phyloP scores from a whole-genome alignment of 768 basidiomycete genomes.

The Cyclocybe cylindracea region DNA sequence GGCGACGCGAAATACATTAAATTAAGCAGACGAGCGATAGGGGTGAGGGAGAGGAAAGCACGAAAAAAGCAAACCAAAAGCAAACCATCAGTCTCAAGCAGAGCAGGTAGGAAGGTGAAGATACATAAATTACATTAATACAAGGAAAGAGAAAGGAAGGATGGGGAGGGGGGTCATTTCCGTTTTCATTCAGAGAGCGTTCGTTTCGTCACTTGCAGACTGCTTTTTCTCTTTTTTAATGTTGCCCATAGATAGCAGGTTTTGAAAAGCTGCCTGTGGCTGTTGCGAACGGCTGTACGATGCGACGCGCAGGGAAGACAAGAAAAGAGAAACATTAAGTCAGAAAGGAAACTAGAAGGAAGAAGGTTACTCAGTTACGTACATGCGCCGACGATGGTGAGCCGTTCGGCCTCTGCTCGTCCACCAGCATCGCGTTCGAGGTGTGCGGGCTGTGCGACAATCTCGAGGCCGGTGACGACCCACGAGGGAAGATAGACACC shows the following conservation, averaged over 20 bases:
- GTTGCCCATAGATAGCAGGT: slow-evolving; percentile 26
- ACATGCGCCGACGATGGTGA: slow-evolving; percentile 20
- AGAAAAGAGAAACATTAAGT: neutral
- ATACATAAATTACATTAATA: neutral
- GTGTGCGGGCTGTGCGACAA: slow-evolving; percentile 17
- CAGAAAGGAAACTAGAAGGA: neutral
- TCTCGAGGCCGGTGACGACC: slow-evolving; percentile 23
- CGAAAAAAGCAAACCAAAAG: no score
- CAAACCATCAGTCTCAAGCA: no score
- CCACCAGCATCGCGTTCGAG: slow-evolving; percentile 28
- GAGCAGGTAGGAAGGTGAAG: no score
- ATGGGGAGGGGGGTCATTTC: neutral
- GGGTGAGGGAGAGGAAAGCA: no score
- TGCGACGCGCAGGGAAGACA: neutral
- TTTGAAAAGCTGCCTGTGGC: slow-evolving; percentile 21
- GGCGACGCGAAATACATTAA: no score
- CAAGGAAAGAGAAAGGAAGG: neutral
- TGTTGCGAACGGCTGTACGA: slow-evolving; percentile 9
- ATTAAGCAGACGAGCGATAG: no score
- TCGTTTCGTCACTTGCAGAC: neutral
- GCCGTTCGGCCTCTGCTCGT: slow-evolving; percentile 26
- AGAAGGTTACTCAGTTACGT: slow-evolving; percentile 10
- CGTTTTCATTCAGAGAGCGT: neutral
- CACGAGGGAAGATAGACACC: slow-evolving; percentile 39
- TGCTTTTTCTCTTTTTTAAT: slow-evolving; percentile 1